Conservation (phyloP, 1,139 yeast genomes). For the Yamadazyma siamensis region DNA sequence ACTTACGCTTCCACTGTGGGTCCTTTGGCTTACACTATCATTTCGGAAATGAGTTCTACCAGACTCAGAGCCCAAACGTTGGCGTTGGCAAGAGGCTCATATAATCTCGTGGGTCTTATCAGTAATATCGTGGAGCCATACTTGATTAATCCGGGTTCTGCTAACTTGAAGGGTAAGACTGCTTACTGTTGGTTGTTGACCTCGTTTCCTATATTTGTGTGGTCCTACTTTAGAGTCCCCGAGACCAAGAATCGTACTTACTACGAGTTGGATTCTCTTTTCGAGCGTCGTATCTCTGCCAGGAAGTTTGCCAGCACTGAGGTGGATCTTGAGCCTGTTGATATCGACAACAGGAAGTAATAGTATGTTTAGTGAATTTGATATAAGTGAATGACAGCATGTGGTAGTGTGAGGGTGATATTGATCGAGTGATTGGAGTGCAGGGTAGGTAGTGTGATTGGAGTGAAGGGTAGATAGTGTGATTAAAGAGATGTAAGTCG, state of each 20-base stretch:
- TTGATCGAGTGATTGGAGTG: no score
- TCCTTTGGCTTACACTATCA: slow-evolving; percentile 20
- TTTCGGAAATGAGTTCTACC: slow-evolving; percentile 19
- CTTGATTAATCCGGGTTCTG: slow-evolving; percentile 18
- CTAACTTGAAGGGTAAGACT: slow-evolving; percentile 19
- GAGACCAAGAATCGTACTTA: slow-evolving; percentile 20
- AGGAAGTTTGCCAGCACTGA: slow-evolving; percentile 4
- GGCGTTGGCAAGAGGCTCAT: slow-evolving; percentile 18
- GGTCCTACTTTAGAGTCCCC: slow-evolving; percentile 19
- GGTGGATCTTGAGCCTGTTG: slow-evolving; percentile 1
- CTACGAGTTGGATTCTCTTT: slow-evolving; percentile 19
- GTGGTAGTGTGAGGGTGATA: no score
- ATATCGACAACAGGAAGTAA: neutral
- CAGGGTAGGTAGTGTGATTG: no score
- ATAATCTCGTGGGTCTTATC: slow-evolving; percentile 15
- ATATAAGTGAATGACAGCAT: neutral
- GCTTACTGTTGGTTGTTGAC: slow-evolving; percentile 37
- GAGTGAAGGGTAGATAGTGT: no score
- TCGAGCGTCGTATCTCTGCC: slow-evolving; percentile 14
- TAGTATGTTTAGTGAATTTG: neutral
- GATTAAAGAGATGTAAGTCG: no score
- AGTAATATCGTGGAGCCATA: slow-evolving; percentile 18
- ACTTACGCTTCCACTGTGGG: slow-evolving; percentile 18
- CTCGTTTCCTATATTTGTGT: slow-evolving; percentile 15
- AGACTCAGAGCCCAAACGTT: slow-evolving; percentile 20